A percentile compares a stretch with the other conserved stretches of the same genome.
Conservation (phyloP, 2,329 filamentous ascomycete species). For the Chrysoporthe cubensis region DNA sequence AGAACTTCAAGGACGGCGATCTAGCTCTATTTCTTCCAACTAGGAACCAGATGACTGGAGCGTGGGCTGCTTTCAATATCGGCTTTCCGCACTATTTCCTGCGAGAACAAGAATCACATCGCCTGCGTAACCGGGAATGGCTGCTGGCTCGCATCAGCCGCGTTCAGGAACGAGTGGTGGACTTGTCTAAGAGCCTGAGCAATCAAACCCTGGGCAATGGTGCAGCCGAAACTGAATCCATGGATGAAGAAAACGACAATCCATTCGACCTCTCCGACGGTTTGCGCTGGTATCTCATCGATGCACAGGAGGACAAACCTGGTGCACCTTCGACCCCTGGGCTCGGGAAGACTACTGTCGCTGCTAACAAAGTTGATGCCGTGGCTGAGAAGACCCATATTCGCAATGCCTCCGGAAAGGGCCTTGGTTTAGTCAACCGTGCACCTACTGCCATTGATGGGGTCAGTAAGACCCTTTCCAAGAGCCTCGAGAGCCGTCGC, state of each 20-base stretch:
- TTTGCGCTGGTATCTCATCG: constrained; percentile 92
- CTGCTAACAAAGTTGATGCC: constrained; percentile 83
- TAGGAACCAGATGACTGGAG: constrained; percentile 88
- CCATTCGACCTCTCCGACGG: constrained; percentile 96
- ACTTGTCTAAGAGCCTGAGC: constrained; percentile 78
- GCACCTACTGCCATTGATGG: constrained; percentile 66
- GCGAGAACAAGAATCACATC: constrained; percentile 87
- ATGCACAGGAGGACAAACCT: constrained; percentile 90
- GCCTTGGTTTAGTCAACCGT: constrained; percentile 37
- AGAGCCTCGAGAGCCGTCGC: constrained; percentile 87
- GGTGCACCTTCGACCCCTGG: constrained; percentile 91
- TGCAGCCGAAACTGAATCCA: constrained; percentile 52
- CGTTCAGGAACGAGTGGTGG: constrained; percentile 90
- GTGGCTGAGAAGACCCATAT: constrained; percentile 68
- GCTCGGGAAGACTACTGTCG: constrained; percentile 88
- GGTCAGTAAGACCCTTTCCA: constrained; percentile 78
- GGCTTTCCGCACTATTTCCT: constrained; percentile 97
- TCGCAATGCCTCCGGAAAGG: constrained; percentile 46
- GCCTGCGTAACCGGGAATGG: constrained; percentile 86
- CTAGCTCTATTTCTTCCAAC: constrained; percentile 93
- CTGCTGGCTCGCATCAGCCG: constrained; percentile 92
- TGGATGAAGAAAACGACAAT: constrained; percentile 84
- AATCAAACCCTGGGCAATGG: constrained; percentile 40
- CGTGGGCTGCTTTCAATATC: constrained; percentile 98
- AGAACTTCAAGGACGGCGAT: constrained; percentile 95